phyloP scores from a whole-genome alignment of 1,284 basidiomycete species.

The Blastosporella zonata region DNA sequence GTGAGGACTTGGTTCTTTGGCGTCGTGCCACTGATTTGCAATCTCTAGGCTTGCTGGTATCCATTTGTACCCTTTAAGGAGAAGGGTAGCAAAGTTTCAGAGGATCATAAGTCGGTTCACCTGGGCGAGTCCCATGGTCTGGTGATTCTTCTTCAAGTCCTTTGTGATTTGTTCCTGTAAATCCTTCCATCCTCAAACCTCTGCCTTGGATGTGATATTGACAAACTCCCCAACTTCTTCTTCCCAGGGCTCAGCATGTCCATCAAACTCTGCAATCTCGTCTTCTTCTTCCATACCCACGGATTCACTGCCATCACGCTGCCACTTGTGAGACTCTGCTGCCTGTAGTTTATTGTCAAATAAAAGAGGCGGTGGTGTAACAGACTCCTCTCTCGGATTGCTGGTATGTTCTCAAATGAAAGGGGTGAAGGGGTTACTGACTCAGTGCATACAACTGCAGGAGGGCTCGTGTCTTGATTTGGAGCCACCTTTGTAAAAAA shows the following conservation, averaged over 20 bases:
- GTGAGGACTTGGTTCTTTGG: background rate
- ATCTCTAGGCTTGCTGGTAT: slow-evolving; percentile 1
- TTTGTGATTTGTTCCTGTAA: background rate
- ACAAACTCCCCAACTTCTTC: background rate
- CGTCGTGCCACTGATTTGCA: slow-evolving; percentile 3
- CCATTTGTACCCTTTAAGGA: background rate
- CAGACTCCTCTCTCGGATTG: background rate
- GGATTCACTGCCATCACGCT: background rate
- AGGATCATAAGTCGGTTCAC: background rate
- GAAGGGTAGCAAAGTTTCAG: background rate
- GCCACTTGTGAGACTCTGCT: background rate
- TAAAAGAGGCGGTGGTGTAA: background rate
- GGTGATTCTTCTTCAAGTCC: slow-evolving; percentile 1
- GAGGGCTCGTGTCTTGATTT: background rate
- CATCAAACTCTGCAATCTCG: background rate
- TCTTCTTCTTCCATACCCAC: background rate
- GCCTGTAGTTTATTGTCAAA: background rate
- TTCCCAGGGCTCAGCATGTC: background rate
- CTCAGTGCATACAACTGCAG: background rate
- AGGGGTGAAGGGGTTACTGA: background rate
- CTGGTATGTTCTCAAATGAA: background rate
- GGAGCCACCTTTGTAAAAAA: slow-evolving; percentile 5
- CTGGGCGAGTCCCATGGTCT: background rate
- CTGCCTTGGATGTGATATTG: background rate
- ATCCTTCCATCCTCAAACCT: background rate